A percentile compares a stretch with the other conserved stretches of the same genome.
These are phyloP conservation scores for Allantophomopsis lycopodina DNA, from an alignment of 2,329 filamentous ascomycete genomes.

Conservation along the genomic window DNA sequence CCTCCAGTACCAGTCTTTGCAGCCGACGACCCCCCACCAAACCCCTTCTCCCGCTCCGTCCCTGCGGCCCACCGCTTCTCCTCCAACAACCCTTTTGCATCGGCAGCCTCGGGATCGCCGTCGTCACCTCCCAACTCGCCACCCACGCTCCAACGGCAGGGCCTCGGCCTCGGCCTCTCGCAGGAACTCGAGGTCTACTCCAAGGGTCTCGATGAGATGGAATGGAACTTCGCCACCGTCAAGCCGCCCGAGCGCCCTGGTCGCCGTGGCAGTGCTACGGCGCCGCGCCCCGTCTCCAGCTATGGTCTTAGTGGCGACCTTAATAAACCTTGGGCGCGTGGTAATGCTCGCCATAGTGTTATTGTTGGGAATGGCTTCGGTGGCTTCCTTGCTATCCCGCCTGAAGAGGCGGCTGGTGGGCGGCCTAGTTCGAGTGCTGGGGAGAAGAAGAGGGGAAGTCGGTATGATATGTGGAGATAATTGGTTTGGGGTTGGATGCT, in stretches of 20 bases:
- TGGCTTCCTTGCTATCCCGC: slow-evolving; percentile 50
- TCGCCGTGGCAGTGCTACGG: slow-evolving; percentile 19
- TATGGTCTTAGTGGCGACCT: slow-evolving; percentile 26
- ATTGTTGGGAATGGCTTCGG: slow-evolving; percentile 57
- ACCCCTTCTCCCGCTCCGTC: slow-evolving; percentile 5
- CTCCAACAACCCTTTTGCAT: slow-evolving; percentile 18
- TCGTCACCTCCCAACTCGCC: slow-evolving; percentile 3
- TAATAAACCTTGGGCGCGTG: slow-evolving; percentile 22
- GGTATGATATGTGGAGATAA: slow-evolving; percentile 16
- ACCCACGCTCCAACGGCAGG: neutral
- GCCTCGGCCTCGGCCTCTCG: slow-evolving; percentile 25
- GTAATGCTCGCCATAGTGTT: slow-evolving; percentile 43
- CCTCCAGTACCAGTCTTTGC: slow-evolving; percentile 45
- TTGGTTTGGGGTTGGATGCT: neutral
- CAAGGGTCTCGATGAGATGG: slow-evolving; percentile 52
- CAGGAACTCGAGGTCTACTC: slow-evolving; percentile 49
- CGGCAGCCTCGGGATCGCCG: neutral
- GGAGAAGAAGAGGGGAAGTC: slow-evolving; percentile 11
- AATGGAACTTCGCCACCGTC: slow-evolving; percentile 54
- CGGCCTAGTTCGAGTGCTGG: slow-evolving; percentile 15
- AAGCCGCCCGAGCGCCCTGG: slow-evolving; percentile 27
- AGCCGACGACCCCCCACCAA: slow-evolving; percentile 11
- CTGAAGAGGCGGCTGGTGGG: slow-evolving; percentile 22
- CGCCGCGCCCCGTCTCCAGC: slow-evolving; percentile 28
- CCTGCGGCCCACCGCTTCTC: slow-evolving; percentile 10